Evolutionary conservation across 768 basidiomycete species (phyloP), one percentile per base, ranked within the genome.

Genomic region (Xanthoconium purpureum): DNA sequence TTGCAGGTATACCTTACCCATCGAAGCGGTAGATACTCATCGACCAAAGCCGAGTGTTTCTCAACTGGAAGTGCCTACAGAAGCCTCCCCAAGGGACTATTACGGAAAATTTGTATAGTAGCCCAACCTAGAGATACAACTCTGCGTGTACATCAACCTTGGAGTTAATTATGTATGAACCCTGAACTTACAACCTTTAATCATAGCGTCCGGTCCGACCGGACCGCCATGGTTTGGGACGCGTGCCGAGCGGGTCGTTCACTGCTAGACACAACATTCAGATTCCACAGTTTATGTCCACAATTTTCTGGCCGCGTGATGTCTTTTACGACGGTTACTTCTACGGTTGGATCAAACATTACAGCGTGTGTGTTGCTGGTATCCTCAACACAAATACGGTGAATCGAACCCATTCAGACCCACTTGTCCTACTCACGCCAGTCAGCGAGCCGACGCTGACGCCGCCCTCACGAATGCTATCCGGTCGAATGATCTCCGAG

Each of bases 21-120:
- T 98, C 65, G 80, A 79, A 28, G 96, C 96, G 2, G 96, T 98
- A 29, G 91, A 98, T 72, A 98, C 95, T 1, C 94, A 96, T 71
- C 84, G 95, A 47, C 82, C 85, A 12, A 82, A 82, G 62, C 80
- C 52, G 40, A 72, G 46, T 30, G 55, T n/a, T 17, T 44, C 61
- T 39, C 62, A 67, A 5, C 9, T 43, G 17, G 66, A 73, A 30
- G 51, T 58, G 11, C 67, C 63, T 20, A 49, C 47, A 12, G 54
- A 60, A 14, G 35, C 57, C 5, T 61, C 65, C n/a, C 59, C 57
- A n/a, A 68, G 77, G 53, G 74, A 78, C 49, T 77, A 77, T 56
- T 77, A 52, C 18, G 68, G 68, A 50, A 68, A 67, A 11, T 18
- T 51, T 47, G 30, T n/a, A 18, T 68, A 70, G 37, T 38, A 12